phyloP scores from a whole-genome alignment of 768 basidiomycete genomes.

The Termitomyces sp. region DNA sequence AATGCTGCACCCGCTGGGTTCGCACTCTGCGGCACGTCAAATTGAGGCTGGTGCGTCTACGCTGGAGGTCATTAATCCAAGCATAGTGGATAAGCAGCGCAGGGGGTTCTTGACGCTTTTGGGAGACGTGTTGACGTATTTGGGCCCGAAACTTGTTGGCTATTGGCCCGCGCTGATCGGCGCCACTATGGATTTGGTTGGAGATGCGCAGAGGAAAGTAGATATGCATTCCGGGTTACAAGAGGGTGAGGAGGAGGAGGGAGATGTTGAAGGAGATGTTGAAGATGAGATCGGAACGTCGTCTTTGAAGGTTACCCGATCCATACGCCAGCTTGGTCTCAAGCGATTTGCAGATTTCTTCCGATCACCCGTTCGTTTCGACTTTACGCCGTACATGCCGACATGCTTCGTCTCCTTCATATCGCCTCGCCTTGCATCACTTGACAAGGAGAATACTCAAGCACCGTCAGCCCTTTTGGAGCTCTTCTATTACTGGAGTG shows the following conservation, averaged over 20 bases:
- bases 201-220: slow-evolving; percentile 57
- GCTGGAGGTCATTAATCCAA: slow-evolving; percentile 18
- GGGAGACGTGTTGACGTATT: slow-evolving; percentile 74
- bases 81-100: slow-evolving; percentile 57
- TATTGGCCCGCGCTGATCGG: slow-evolving; percentile 78
- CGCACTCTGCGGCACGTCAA: slow-evolving; percentile 21
- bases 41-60: slow-evolving; percentile 19
- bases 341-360: slow-evolving; percentile 89
- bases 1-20: slow-evolving; percentile 73
- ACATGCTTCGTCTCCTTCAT: slow-evolving; percentile 68
- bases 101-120: slow-evolving; percentile 82
- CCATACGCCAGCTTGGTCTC: slow-evolving; percentile 76
- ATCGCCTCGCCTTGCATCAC: slow-evolving; percentile 67
- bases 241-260: slow-evolving; percentile 24
- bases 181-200: slow-evolving; percentile 59
- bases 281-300: slow-evolving; percentile 27
- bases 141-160: slow-evolving; percentile 63
- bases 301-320: slow-evolving; percentile 42
- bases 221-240: slow-evolving; percentile 17
- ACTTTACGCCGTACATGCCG: slow-evolving; percentile 68
- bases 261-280: slow-evolving; percentile 20
- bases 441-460: slow-evolving; percentile 87
- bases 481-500: slow-evolving; percentile 75
- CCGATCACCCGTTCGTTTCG: slow-evolving; percentile 63
- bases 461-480: slow-evolving; percentile 86